Percentiles rank a stretch among this genome's conserved stretches.
Conservation (phyloP, 2,329 filamentous ascomycete genomes). For the Aureobasidium sp. region DNA sequence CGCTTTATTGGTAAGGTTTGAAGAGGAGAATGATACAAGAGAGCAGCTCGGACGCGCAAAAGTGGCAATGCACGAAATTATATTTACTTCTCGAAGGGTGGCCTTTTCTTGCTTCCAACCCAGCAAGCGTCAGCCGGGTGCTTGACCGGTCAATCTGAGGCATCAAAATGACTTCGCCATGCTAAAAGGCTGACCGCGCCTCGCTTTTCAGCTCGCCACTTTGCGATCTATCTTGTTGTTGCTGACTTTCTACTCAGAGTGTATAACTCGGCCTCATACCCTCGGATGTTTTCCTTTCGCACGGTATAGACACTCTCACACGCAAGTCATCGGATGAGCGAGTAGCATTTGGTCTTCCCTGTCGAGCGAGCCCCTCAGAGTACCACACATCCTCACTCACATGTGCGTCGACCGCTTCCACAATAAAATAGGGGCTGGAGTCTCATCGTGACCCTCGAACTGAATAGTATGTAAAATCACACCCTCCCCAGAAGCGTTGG, state of each 20-base stretch:
- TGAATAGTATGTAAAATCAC: background rate
- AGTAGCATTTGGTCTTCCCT: too few relatives aligned
- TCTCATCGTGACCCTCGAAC: too few relatives aligned
- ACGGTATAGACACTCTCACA: too few relatives aligned
- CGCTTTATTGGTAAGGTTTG: background rate
- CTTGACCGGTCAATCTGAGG: conserved; percentile 13
- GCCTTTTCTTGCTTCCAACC: background rate
- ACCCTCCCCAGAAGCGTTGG: background rate
- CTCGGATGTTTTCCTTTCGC: too few relatives aligned
- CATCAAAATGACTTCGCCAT: conserved; percentile 1
- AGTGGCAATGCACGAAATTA: background rate
- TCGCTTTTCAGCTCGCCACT: background rate
- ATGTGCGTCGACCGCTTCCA: too few relatives aligned
- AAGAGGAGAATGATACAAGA: background rate
- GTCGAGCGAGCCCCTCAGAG: too few relatives aligned
- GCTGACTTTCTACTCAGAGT: background rate
- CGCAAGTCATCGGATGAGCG: too few relatives aligned
- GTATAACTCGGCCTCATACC: background rate
- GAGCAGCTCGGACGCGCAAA: background rate
- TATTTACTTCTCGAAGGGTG: background rate
- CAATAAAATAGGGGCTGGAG: too few relatives aligned
- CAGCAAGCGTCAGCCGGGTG: background rate
- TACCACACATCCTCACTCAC: too few relatives aligned
- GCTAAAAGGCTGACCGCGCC: background rate
- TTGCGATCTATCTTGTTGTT: background rate